Evolutionary conservation across 345 rosid species (phyloP), one percentile per base, ranked within the genome.

Genomic region (Aurinia saxatilis): DNA sequence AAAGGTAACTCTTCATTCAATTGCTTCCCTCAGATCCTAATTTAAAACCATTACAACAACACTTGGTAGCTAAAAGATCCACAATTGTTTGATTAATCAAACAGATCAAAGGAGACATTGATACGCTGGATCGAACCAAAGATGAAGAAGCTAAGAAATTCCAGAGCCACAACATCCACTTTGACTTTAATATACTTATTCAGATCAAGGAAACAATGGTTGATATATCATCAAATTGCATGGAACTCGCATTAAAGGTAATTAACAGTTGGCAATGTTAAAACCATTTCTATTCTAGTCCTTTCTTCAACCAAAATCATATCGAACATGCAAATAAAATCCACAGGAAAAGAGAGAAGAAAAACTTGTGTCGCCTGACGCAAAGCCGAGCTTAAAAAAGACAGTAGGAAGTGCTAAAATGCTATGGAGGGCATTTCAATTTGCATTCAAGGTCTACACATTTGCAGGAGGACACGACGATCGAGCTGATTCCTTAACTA

Each of bases 401-500:
- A 46, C 70, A 46, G 70, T 70, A 30, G 82, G 65, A 3, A 7
- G 57, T 65, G 70, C 77, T 7, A 85, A 85, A 69, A 59, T 79
- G 79, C 71, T 89, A 0, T 89, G 98, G 98, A 84, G 88, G 63
- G 89, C 88, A 18, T 89, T 89, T 57, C 98, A 92, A 40, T 84
- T 92, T 55, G 97, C 95, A 36, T 89, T 80, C 57, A 75, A 86
- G 60, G 91, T 90, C 11, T 89, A 89, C 60, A 77, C 78, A 10
- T 92, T 92, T 45, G 93, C 97, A 0, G 97, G 96, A 5, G 97
- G 97, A 45, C 92, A 82, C 0, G 98, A 92, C 14, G 91, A 89
- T 17, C 85, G 88, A 1, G 97, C 95, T 0, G 97, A 89, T 63
- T 78, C 33, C 44, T 73, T 92, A 57, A 89, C 87, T 9, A 81